Base-by-base conservation (phyloP, 192 early-diverging fungal genomes). In the Entomortierella lignicola region DNA sequence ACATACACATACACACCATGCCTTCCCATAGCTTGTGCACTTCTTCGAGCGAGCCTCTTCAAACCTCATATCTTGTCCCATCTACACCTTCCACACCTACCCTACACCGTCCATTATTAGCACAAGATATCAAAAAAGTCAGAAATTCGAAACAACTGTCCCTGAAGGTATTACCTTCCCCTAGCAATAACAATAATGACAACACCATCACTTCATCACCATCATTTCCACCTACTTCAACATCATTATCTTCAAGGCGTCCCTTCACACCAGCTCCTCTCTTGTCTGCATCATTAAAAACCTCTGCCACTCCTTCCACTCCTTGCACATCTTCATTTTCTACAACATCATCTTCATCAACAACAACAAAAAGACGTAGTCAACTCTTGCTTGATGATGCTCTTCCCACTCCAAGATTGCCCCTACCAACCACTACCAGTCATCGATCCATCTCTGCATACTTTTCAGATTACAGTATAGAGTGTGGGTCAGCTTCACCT, bases 401-500 rank as follows among this genome's bases (percentile, higher is more conserved):
- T 13, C 67, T 79, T 15, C 75, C 75, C 4, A 53, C 75, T 26
- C 63, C 67, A 48, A 26, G 62, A 17, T 31, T 79, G 11, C 67
- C 75, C 1, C 43, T 63, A 4, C 42, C 56, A 29, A 13, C 67
- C n/a, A 55, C 65, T 10, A 29, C 55, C 44, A 52, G 51, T 52
- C 72, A 65, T 65, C 74, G 75, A 12, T 63, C 75, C 53, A 79
- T 79, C 30, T 79, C 75, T 17, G 75, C 75, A 41, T 79, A 79
- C 55, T 79, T 79, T 58, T 79, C 75, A 26, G 75, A 79, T 43
- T 79, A 59, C 51, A 79, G 75, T 41, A 7, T 79, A 23, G 75
- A 79, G 27, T 65, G 75, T 50, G 81, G 73, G 8, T 71, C 62
- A 10, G 85, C 69, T 21, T 71, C 73, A 44, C 87, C 88, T 3